These are phyloP conservation scores for Monascus purpureus DNA, from an alignment of 495 filamentous ascomycete species.

Conservation along the genomic window DNA sequence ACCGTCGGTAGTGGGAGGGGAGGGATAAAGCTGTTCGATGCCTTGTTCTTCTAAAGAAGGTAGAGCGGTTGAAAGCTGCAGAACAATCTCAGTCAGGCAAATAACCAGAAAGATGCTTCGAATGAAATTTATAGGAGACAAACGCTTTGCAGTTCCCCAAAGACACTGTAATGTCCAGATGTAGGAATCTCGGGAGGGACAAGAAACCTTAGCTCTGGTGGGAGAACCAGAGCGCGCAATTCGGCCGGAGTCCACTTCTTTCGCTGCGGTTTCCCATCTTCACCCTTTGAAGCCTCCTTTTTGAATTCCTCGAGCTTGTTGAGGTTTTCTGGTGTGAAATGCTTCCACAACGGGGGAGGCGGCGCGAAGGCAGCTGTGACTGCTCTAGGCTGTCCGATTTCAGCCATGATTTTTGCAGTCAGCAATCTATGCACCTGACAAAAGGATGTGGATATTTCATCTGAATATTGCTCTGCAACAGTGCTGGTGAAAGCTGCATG, in stretches of 20 bases:
- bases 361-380: conserved; percentile 58
- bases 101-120: background rate
- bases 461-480: too few relatives aligned
- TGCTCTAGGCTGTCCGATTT: conserved; percentile 30
- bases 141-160: conserved; percentile 54
- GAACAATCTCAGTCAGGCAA: background rate
- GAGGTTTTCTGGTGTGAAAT: conserved; percentile 71
- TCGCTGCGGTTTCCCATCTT: conserved; percentile 18
- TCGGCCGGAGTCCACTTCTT: conserved; percentile 27
- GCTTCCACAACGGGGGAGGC: conserved; percentile 80
- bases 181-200: conserved; percentile 65
- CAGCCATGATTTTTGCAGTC: conserved; percentile 34
- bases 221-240: conserved; percentile 46
- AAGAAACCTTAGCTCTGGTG: conserved; percentile 61
- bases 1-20: conserved; percentile 21
- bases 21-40: conserved; percentile 55
- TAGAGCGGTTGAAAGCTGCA: conserved; percentile 43
- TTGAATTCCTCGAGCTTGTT: conserved; percentile 44
- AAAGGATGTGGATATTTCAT: too few relatives aligned
- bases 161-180: conserved; percentile 58
- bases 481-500: too few relatives aligned
- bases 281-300: conserved; percentile 26
- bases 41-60: conserved; percentile 53
- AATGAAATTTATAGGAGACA: too few relatives aligned
- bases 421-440: background rate